Base-by-base conservation (phyloP, 768 basidiomycete species). In the Suillus discolor region DNA sequence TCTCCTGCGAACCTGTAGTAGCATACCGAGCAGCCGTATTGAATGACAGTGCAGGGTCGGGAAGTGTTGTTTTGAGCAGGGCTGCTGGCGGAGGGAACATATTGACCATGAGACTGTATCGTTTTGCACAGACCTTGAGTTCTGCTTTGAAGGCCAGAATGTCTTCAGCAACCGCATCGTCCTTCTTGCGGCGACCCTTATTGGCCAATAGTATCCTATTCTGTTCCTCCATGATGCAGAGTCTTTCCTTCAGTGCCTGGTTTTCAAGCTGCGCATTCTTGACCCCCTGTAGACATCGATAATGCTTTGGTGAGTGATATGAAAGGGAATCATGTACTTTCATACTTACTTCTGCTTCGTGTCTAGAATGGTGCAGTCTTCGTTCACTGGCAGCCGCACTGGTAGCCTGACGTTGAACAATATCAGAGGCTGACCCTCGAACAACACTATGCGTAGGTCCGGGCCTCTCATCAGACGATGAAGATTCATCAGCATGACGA, bases 101-200 rank as follows among this genome's bases (percentile, higher is more conserved):
- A 4, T 64, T 57, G 42, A 59, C 15, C 63, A 23, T 64, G 18
- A 64, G 25, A 3, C 63, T 25, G 7, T 59, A 64, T n/a, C 3
- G 13, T 25, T 51, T 44, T 4, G 20, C 20, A 6, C 44, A 44
- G 44, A 44, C 3, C 44, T 44, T 44, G 0, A 44, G 44, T 44
- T 44, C 44, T 9, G 44, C 8, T 44, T 1, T 18, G 3, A 44
- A 44, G 18, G 44, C 18, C 7, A 9, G 3, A 9, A 44, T 44
- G 7, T 44, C 44, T 44, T 44, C 8, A 6, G 18, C 8, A 44
- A 20, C 44, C 3, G 0, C 7, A 18, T 44, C 0, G 20, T 44
- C 44, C 44, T 44, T 6, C 44, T 44, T 44, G 44, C 44, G 1
- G 7, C 3, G 8, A 8, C 44, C 8, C 44, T 44, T 44, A 20